Conservation (phyloP, 2,329 filamentous ascomycete species). For the Monosporascus sp. region DNA sequence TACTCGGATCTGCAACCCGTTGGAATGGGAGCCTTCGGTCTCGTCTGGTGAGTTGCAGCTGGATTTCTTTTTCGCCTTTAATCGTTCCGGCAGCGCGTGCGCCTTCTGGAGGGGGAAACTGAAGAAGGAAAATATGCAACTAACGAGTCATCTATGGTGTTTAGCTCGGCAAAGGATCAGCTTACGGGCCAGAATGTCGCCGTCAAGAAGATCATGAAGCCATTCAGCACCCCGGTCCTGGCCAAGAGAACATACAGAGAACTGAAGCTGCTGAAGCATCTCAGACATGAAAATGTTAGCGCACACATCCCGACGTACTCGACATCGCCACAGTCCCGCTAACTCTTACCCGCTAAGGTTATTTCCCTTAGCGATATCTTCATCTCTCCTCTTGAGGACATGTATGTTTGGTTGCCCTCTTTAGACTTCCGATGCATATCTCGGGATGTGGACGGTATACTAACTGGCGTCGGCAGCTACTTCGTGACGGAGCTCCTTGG, state of each 20-base stretch:
- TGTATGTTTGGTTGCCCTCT: constrained; percentile 54
- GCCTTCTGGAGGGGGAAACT: background rate
- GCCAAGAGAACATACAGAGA: constrained; percentile 98
- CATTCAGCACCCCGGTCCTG: constrained; percentile 97
- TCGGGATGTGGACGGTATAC: constrained; percentile 9
- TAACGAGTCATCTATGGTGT: constrained; percentile 14
- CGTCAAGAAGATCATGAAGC: constrained; percentile 99
- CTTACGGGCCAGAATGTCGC: constrained; percentile 95
- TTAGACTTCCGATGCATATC: constrained; percentile 8
- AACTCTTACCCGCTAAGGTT: constrained; percentile 50
- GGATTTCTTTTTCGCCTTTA: constrained; percentile 5
- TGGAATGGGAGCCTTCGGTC: constrained; percentile 97
- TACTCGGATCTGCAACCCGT: constrained; percentile 98
- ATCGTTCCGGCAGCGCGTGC: background rate
- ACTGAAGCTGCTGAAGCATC: constrained; percentile 92
- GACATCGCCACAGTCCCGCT: constrained; percentile 14
- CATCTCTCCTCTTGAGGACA: constrained; percentile 97
- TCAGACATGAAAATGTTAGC: constrained; percentile 90
- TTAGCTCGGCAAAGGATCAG: constrained; percentile 92
- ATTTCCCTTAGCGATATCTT: constrained; percentile 99
- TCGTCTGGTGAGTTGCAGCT: constrained; percentile 73
- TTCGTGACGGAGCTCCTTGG: constrained; percentile 97
- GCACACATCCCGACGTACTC: constrained; percentile 2
- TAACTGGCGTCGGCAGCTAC: constrained; percentile 55
- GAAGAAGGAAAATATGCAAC: background rate